Base-by-base conservation (phyloP, 2,329 filamentous ascomycete genomes). In the Colletotrichum graminicola region DNA sequence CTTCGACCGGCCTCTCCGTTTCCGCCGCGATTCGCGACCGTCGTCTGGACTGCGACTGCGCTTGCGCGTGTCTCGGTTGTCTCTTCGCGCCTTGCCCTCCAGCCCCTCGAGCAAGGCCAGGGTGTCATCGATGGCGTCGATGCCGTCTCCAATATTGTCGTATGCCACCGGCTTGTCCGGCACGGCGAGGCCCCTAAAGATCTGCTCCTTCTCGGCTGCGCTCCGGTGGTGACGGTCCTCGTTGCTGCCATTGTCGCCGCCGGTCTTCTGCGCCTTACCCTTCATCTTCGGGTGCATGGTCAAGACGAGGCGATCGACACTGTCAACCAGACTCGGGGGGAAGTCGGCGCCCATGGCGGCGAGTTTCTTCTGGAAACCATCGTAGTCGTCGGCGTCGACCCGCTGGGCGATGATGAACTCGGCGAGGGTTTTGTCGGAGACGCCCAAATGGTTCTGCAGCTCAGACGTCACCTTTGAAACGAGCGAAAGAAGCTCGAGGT, bases 321-420 rank as follows among this genome's bases (percentile, higher is more conserved):
- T 98, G 79, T 97, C 94, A 67, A 97, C 88, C 76, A 99, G 84
- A 83, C 93, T 97, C 66, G 90, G 88, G 0, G 95, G 94, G 75
- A 98, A 97, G 34, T 89, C 94, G 73, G 92, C 93, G 66, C 93
- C 93, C 82, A 97, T 91, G 39, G 87, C 89, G 75, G 91, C 89
- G 75, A 98, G 87, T 78, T 90, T 90, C 75, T 86, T 84, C 83
- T 93, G 93, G 84, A 98, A 99, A 36, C 93, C 91, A 63, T 87
- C 82, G 67, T 93, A 85, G 36, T 88, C 88, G 62, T 86, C 87
- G 84, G 91, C 93, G 87, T 95, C 89, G 79, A 92, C 83, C 77
- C 97, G 94, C 79, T 97, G 93, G 73, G 93, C 93, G 78, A 99
- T 97, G 77, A 99, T 90, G 79, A 97, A 99, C 82, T 99, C 96